Conservation (phyloP, 441 rosid species). For the Erysimum cheiri region DNA sequence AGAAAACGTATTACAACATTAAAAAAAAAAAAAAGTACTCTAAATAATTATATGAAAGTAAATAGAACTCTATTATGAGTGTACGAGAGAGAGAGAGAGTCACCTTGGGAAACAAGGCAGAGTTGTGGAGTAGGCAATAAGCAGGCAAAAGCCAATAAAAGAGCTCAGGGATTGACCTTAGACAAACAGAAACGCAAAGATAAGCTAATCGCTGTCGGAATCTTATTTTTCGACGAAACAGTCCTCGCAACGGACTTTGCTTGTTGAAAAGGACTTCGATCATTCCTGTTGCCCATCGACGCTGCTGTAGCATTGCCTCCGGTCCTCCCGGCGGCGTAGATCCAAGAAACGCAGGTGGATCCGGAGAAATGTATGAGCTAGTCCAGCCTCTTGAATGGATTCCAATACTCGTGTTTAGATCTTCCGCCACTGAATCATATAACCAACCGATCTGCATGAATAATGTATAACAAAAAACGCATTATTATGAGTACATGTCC, state of each 20-base stretch:
- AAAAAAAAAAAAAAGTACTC: not conserved
- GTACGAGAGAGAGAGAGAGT: not conserved
- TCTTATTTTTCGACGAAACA: conserved; percentile 12
- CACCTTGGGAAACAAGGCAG: conserved; percentile 36
- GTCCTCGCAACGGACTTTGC: conserved; percentile 32
- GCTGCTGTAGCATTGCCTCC: not conserved
- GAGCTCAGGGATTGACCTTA: conserved; percentile 29
- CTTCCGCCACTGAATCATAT: conserved; percentile 33
- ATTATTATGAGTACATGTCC: not conserved
- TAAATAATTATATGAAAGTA: not conserved
- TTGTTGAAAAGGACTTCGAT: conserved; percentile 25
- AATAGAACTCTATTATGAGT: not conserved
- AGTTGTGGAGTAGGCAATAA: conserved; percentile 36
- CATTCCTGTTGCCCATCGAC: conserved; percentile 9
- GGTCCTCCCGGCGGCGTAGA: not conserved
- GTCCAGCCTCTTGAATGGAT: conserved; percentile 68
- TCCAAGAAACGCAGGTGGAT: conserved; percentile 36
- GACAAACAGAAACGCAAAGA: not conserved
- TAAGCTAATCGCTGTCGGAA: conserved; percentile 31
- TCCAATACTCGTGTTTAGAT: conserved; percentile 39
- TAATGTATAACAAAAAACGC: not conserved
- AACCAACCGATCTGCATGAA: conserved; percentile 33
- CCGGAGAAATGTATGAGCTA: conserved; percentile 10
- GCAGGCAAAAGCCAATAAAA: conserved; percentile 33
- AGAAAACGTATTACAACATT: not conserved